Evolutionary conservation across 164 flowering plant genomes (phyloP).

Genomic region (Magnolia officinalis): DNA sequence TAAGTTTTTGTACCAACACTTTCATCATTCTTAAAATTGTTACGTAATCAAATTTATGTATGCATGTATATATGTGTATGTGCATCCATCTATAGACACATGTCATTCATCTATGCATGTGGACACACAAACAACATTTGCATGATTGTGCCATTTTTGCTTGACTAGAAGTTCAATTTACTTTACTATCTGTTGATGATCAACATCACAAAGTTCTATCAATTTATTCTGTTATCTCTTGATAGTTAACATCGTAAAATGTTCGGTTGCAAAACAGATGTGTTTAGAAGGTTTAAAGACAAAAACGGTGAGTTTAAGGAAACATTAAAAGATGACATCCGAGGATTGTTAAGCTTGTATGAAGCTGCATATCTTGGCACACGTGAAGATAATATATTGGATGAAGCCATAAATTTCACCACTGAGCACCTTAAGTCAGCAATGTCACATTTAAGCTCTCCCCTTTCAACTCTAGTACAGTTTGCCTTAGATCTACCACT

Average conservation of each 20-base stretch:
- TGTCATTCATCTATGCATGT: background rate
- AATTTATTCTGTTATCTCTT: background rate
- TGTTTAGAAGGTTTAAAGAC: constrained; percentile 29
- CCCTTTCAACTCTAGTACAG: constrained; percentile 12
- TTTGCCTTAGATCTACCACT: constrained; percentile 19
- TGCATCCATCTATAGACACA: too few relatives aligned
- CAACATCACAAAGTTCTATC: background rate
- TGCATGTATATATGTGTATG: too few relatives aligned
- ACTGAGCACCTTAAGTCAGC: constrained; percentile 7
- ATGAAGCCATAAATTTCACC: constrained; percentile 25
- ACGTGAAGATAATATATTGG: constrained; percentile 20
- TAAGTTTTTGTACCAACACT: background rate
- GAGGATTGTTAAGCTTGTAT: constrained; percentile 24
- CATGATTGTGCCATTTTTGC: background rate
- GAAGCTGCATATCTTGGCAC: constrained; percentile 20
- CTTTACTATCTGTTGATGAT: background rate
- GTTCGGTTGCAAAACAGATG: constrained; percentile 15
- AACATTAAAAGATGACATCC: constrained; percentile 11
- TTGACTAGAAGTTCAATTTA: background rate
- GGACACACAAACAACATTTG: background rate
- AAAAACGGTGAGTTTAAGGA: constrained; percentile 22
- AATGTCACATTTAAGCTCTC: background rate
- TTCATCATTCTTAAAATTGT: too few relatives aligned
- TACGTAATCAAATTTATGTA: background rate
- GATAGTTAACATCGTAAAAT: background rate